Conservation (phyloP, 495 filamentous ascomycete species). For the Xylaria telfairii region DNA sequence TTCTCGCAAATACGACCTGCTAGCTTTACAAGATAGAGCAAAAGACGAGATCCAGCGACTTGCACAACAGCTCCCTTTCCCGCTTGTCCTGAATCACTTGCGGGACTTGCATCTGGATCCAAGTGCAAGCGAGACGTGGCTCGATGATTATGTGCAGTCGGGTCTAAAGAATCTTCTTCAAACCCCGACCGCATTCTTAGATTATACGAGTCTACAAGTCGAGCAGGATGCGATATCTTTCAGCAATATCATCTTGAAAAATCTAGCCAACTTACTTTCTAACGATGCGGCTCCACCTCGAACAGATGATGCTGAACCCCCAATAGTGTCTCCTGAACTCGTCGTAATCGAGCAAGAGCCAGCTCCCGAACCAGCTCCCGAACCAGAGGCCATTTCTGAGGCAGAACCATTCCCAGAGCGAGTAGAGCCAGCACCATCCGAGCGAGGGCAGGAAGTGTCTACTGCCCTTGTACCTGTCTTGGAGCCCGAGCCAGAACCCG, state of each 20-base stretch:
- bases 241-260: slow-evolving; percentile 24
- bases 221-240: slow-evolving; percentile 17
- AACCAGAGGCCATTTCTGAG: neutral
- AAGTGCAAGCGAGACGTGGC: slow-evolving; percentile 31
- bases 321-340: neutral
- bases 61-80: slow-evolving; percentile 24
- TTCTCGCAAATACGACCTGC: slow-evolving; percentile 27
- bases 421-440: neutral
- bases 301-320: neutral
- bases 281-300: neutral
- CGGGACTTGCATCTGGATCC: slow-evolving; percentile 29
- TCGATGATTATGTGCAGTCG: slow-evolving; percentile 29
- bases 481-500: neutral
- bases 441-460: neutral
- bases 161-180: slow-evolving; percentile 24
- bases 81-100: slow-evolving; percentile 31
- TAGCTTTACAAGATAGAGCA: slow-evolving; percentile 28
- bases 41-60: slow-evolving; percentile 26
- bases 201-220: slow-evolving; percentile 1
- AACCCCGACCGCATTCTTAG: slow-evolving; percentile 15
- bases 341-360: neutral
- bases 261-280: slow-evolving; percentile 10
- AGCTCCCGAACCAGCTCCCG: neutral
- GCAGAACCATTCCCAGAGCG: neutral
- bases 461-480: neutral